Evolutionary conservation across 495 filamentous ascomycete genomes (phyloP), one percentile per base, ranked within the genome.

Genomic region (Rhypophila decipiens): DNA sequence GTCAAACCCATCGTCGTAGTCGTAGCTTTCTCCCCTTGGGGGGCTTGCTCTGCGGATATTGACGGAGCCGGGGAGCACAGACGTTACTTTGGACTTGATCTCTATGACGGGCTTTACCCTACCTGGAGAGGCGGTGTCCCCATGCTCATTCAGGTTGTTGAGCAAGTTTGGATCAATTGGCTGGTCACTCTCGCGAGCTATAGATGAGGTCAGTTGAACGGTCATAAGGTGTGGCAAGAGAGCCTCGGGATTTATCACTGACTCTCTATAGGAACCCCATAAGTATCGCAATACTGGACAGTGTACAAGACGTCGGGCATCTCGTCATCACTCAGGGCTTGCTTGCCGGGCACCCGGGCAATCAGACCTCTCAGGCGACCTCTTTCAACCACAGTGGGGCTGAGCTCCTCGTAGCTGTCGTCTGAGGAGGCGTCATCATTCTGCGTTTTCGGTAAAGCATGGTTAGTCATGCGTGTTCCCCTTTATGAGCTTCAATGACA

Each of bases 21-120:
- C 41, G 12, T 43, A 22, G 17, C 19, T 24, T 2, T 43, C 41
- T 9, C 9, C 36, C 10, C 18, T 18, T 3, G 20, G 18, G n/a
- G 36, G 18, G 17, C 13, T 31, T 31, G 27, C 7, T 31, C 27
- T n/a, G 27, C 13, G 27, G 13, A 31, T 31, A n/a, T n/a, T n/a
- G n/a, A n/a, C n/a, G n/a, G n/a, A n/a, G n/a, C 1, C 5, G 31
- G 31, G 12, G 5, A 19, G 11, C 40, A 15, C 12, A 15, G 21
- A 15, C 1, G 12, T 15, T 35, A 18, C 21, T 42, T 24, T 15
- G 2, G 61, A 66, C 19, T 55, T 37, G 37, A 69, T 67, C 47
- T 66, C 66, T 38, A 69, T 54, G n/a, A 69, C 56, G 11, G 63
- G 55, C 10, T 57, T 55, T 47, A n/a, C n/a, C n/a, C n/a, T n/a